Conservation (phyloP, 2,329 filamentous ascomycete genomes). For the Beauveria bassiana region DNA sequence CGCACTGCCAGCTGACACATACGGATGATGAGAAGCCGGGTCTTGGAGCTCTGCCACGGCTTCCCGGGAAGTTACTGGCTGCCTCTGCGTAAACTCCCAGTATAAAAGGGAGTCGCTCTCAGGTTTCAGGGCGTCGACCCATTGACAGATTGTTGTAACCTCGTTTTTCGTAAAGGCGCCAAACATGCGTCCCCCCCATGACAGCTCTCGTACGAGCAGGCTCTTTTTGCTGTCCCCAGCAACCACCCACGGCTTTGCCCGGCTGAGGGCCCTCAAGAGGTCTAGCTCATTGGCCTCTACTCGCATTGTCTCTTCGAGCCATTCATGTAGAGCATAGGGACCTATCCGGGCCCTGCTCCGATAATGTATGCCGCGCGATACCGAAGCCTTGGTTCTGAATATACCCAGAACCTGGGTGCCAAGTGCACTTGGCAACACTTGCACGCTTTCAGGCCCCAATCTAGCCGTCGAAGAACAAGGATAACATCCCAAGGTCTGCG, state of each 20-base stretch:
- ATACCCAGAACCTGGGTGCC: background rate
- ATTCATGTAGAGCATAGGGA: background rate
- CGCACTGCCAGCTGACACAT: background rate
- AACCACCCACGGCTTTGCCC: slow-evolving; percentile 27
- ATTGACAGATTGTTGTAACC: slow-evolving; percentile 6
- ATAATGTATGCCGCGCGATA: background rate
- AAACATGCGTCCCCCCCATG: slow-evolving; percentile 40
- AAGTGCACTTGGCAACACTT: background rate
- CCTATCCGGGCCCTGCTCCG: background rate
- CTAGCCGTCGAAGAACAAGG: background rate
- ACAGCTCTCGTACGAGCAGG: slow-evolving; percentile 31
- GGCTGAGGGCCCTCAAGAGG: background rate
- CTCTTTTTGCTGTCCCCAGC: slow-evolving; percentile 31
- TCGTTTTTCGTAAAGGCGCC: slow-evolving; percentile 40
- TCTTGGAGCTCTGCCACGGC: background rate
- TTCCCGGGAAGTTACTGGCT: background rate
- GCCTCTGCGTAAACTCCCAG: background rate
- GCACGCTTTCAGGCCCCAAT: background rate
- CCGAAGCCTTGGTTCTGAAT: background rate
- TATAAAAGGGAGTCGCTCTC: background rate
- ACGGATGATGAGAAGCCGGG: background rate
- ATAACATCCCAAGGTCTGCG: background rate
- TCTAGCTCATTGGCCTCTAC: background rate
- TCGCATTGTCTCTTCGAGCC: background rate
- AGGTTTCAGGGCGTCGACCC: background rate